Base-by-base conservation (phyloP, 1,284 basidiomycete genomes). In the Cystobasidium slooffiae region DNA sequence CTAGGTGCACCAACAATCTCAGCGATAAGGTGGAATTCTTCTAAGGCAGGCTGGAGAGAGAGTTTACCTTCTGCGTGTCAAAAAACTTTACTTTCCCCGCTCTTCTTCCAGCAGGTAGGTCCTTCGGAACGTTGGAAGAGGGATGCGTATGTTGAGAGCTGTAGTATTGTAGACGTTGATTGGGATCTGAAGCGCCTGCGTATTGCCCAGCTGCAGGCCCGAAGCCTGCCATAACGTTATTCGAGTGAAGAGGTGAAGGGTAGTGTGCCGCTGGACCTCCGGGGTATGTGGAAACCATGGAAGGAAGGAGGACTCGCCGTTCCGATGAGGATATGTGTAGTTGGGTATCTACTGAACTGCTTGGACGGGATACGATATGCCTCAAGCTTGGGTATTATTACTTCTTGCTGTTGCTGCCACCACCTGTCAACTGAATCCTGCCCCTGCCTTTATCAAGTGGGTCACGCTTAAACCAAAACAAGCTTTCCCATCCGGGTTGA, bases 61-160 rank as follows among this genome's bases (percentile, higher is more conserved):
- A 22, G 43, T 51, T 73, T 39, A 73, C 70, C 66, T 76, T 76
- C 49, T 76, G 75, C 20, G 69, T 68, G 53, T 76, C 72, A 41
- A 76, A 76, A 51, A 76, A 76, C 59, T 76, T 76, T 43, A 73
- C 74, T 20, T 74, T 72, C 43, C 75, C 75, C 9, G 56, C 44
- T 39, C 75, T 41, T 22, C 65, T 53, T 20, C 61, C 59, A 22
- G 31, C 59, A 7, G 53, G 18, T 31, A 53, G n/a, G 10, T 53
- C 49, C 46, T 55, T 65, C 39, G 20, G 37, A 22, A 22, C 12
- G n/a, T 47, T 20, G 43, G 43, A 14, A 10, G 44, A 41, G 37
- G 12, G 3, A 31, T 58, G 46, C 44, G 68, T 12, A 31, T 62
- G 68, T 47, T 66, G 72, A n/a, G 64, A 52, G 64, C 56, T 68